A percentile compares a stretch with the other conserved stretches of the same genome.
These are phyloP conservation scores for Penicillium crystallinum DNA, from an alignment of 495 filamentous ascomycete genomes.

Conservation along the genomic window DNA sequence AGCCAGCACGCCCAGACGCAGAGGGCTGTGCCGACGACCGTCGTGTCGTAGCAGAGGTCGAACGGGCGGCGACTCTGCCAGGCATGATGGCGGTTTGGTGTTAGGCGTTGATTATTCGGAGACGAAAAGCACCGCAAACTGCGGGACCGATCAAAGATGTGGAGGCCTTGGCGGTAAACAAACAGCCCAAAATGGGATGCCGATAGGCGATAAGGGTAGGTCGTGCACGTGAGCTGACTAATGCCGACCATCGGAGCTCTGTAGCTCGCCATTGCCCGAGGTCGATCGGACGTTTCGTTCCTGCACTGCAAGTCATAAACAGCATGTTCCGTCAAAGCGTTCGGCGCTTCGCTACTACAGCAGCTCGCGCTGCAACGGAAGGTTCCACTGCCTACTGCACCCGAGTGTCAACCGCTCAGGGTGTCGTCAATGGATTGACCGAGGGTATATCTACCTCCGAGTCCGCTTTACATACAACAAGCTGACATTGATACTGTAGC, in stretches of 20 bases:
- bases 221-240: slow-evolving; percentile 19
- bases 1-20: slow-evolving; percentile 57
- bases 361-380: slow-evolving; percentile 47
- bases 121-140: slow-evolving; percentile 18
- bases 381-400: slow-evolving; percentile 54
- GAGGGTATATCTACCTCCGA: slow-evolving; percentile 57
- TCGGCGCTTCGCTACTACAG: slow-evolving; percentile 53
- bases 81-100: slow-evolving; percentile 48
- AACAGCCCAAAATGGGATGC: slow-evolving; percentile 45
- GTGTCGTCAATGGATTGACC: slow-evolving; percentile 73
- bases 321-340: slow-evolving; percentile 55
- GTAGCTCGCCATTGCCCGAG: slow-evolving; percentile 4
- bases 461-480: not conserved
- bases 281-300: not conserved
- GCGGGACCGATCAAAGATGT: slow-evolving; percentile 22
- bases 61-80: slow-evolving; percentile 53
- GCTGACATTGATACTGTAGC: slow-evolving; percentile 45
- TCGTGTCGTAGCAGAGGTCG: slow-evolving; percentile 49
- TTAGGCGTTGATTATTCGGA: slow-evolving; percentile 17
- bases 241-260: slow-evolving; percentile 14
- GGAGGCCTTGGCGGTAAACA: slow-evolving; percentile 38
- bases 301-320: slow-evolving; percentile 8
- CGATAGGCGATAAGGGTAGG: slow-evolving; percentile 27
- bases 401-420: slow-evolving; percentile 75
- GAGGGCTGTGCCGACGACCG: slow-evolving; percentile 54